These are phyloP conservation scores for Aspergillus niger DNA, from an alignment of 2,329 filamentous ascomycete species.

Conservation along the genomic window DNA sequence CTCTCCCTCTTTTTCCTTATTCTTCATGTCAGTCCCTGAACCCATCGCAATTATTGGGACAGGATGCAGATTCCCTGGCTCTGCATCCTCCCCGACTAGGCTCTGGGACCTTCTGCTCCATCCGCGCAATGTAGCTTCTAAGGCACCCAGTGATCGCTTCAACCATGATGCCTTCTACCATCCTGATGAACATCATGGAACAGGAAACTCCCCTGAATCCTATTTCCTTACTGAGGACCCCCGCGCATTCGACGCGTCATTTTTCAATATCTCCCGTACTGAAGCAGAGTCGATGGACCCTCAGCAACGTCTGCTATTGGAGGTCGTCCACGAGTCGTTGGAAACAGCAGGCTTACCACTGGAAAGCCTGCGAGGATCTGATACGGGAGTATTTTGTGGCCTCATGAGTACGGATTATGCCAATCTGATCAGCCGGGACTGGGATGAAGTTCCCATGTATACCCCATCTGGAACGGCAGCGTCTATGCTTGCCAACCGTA, in stretches of 20 bases:
- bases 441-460: slow-evolving; percentile 27
- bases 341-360: slow-evolving; percentile 28
- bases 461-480: slow-evolving; percentile 37
- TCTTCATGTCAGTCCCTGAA: slow-evolving; percentile 10
- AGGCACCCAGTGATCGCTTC: slow-evolving; percentile 27
- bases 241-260: slow-evolving; percentile 29
- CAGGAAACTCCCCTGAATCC: slow-evolving; percentile 28
- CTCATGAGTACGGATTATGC: slow-evolving; percentile 33
- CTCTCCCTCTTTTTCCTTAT: too few relatives aligned
- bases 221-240: slow-evolving; percentile 29
- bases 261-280: slow-evolving; percentile 30
- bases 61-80: slow-evolving; percentile 29
- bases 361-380: slow-evolving; percentile 27
- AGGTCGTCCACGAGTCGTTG: slow-evolving; percentile 30
- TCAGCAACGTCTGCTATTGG: slow-evolving; percentile 29
- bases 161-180: slow-evolving; percentile 28
- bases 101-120: slow-evolving; percentile 30
- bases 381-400: slow-evolving; percentile 30
- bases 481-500: slow-evolving; percentile 43
- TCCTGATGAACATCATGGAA: slow-evolving; percentile 27
- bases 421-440: slow-evolving; percentile 25
- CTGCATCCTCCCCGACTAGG: slow-evolving; percentile 25
- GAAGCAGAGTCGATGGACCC: slow-evolving; percentile 36
- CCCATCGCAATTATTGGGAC: slow-evolving; percentile 33
- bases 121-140: slow-evolving; percentile 26